These are phyloP conservation scores for Closterium sp. DNA, from an alignment of 139 green algal genomes.

Conservation along the genomic window DNA sequence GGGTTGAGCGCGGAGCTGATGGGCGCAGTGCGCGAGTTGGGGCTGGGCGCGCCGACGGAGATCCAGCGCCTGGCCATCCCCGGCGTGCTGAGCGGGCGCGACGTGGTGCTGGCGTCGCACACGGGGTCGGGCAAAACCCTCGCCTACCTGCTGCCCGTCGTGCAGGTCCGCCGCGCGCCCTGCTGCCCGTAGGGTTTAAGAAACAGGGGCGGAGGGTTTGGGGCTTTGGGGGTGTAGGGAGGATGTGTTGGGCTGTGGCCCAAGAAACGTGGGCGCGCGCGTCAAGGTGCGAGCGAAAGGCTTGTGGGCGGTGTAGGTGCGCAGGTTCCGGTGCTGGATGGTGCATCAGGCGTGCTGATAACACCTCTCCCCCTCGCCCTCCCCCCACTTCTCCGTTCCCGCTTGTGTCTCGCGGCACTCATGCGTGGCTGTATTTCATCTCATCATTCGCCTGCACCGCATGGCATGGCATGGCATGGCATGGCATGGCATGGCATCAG, in stretches of 20 bases:
- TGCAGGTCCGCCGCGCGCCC: conserved; percentile 48
- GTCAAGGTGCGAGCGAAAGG: conserved; percentile 2
- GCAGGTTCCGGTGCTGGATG: too few relatives aligned
- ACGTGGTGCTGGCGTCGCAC: conserved; percentile 85
- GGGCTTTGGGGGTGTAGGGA: background rate
- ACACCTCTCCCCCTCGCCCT: too few relatives aligned
- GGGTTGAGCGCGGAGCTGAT: conserved; percentile 48
- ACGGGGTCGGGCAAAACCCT: conserved; percentile 94
- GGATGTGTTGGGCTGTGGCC: background rate
- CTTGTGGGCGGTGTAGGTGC: too few relatives aligned
- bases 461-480: too few relatives aligned
- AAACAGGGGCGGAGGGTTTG: background rate
- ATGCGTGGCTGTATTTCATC: too few relatives aligned
- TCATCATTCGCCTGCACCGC: too few relatives aligned
- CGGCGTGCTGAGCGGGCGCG: conserved; percentile 60
- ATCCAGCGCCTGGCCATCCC: conserved; percentile 68
- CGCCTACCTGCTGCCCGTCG: conserved; percentile 90
- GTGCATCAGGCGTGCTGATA: too few relatives aligned
- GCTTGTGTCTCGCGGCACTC: too few relatives aligned
- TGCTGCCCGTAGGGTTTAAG: background rate
- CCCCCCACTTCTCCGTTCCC: too few relatives aligned
- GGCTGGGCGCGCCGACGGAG: conserved; percentile 29
- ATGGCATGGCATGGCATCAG: conserved; percentile 33
- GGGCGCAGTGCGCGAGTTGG: conserved; percentile 17
- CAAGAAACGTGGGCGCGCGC: too few relatives aligned